Conservation (phyloP, 2,329 filamentous ascomycete species). For the Dryadomyces sulphureus region DNA sequence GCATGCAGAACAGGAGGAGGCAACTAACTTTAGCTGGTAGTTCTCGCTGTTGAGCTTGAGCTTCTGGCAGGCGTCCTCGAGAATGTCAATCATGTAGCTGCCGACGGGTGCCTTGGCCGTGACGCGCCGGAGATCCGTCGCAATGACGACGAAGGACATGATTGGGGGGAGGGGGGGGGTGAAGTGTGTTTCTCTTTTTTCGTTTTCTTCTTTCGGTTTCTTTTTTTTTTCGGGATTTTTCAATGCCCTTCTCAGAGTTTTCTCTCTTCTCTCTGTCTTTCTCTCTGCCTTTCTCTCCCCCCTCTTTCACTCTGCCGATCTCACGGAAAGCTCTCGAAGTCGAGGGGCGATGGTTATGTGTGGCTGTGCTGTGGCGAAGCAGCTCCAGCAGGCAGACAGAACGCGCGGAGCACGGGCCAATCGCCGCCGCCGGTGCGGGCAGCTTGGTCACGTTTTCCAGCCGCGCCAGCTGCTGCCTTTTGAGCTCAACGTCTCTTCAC, state of each 20-base stretch:
- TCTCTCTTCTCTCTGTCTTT: too few species aligned
- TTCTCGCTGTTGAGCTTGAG: conserved; percentile 58
- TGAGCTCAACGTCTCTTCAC: conserved; percentile 3
- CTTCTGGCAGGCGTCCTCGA: conserved; percentile 77
- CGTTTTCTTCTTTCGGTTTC: too few species aligned
- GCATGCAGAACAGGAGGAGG: not conserved
- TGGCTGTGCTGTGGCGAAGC: not conserved
- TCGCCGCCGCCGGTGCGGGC: not conserved
- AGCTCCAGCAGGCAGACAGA: not conserved
- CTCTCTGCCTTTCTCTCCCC: too few species aligned
- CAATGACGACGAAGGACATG: conserved; percentile 79
- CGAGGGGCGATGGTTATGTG: not conserved
- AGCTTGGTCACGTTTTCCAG: conserved; percentile 13
- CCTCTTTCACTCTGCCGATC: too few species aligned
- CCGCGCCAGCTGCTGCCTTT: conserved; percentile 21
- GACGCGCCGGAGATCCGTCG: conserved; percentile 60
- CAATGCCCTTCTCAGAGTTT: too few species aligned
- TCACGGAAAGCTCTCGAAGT: too few species aligned
- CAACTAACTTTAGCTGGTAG: conserved; percentile 60
- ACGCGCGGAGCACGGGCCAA: conserved; percentile 5
- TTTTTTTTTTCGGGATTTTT: too few species aligned
- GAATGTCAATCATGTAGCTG: conserved; percentile 70
- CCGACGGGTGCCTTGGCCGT: conserved; percentile 71
- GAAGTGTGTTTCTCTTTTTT: too few species aligned
- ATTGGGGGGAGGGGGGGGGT: not conserved